These are phyloP conservation scores for Pulveroboletus sp. DNA, from an alignment of 768 basidiomycete species.

Conservation along the genomic window DNA sequence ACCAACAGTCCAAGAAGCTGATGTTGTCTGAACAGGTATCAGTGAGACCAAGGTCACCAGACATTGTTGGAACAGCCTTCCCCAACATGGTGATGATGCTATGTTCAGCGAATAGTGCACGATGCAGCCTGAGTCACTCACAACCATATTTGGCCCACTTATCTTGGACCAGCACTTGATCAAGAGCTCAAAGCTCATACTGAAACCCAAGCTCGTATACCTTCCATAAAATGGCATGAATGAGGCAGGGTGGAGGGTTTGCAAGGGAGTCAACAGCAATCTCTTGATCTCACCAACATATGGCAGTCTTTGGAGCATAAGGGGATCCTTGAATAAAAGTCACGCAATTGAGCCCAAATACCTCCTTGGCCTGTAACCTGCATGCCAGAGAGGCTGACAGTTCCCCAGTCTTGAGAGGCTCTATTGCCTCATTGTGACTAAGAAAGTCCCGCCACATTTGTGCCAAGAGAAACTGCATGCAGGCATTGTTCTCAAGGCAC, in stretches of 20 bases:
- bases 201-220: background rate
- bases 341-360: background rate
- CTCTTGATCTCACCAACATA: background rate
- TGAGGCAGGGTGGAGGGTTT: background rate
- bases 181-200: background rate
- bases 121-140: too few species aligned
- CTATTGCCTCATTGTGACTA: too few species aligned
- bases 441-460: background rate
- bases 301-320: background rate
- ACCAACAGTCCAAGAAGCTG: too few species aligned
- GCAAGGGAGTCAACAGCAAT: background rate
- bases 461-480: background rate
- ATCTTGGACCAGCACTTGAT: background rate
- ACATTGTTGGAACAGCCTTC: too few species aligned
- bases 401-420: too few species aligned
- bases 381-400: too few species aligned
- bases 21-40: too few species aligned
- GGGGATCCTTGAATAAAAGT: too few species aligned
- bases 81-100: too few species aligned
- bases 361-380: too few species aligned
- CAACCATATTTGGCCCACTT: background rate
- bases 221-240: background rate
- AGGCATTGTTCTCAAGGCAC: background rate
- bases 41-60: too few species aligned
- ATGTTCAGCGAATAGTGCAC: too few species aligned